Evolutionary conservation across 768 basidiomycete species (phyloP), one percentile per base, ranked within the genome.

Genomic region (Lentinula aciculospora): DNA sequence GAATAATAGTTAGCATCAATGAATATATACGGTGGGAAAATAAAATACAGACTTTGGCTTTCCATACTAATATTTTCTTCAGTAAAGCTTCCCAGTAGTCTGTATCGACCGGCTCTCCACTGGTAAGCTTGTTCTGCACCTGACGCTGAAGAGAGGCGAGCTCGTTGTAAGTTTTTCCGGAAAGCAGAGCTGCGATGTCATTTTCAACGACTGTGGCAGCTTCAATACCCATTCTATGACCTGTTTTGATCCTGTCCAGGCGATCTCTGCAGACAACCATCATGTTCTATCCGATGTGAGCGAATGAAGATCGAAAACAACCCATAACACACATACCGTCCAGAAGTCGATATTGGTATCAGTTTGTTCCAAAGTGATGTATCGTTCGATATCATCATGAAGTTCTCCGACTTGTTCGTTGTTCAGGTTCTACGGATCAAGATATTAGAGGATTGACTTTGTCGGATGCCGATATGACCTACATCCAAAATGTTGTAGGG

Each of bases 401-500:
- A 99, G 74, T 69, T 99, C 96, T 62, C 94, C 85, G 7, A 92
- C 89, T 76, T 99, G 95, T 47, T 86, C 83, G 3, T 86, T 73
- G 15, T 91, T 86, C 28, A 99, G 79, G 69, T 87, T 98, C 92
- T 94, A 60, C 15, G 44, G 59, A 27, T 8, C 49, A 34, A 44
- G 3, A n/a, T 8, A 21, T 40, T 23, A 25, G 25, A 13, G 19
- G 2, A 1, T 19, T 21, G 15, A 4, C 5, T 7, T 23, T 12
- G 6, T 27, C 25, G 36, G 42, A 17, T 9, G 15, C 15, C 21
- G 5, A 53, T n/a, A 15, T 3, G 3, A 76, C 89, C 61, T 68
- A 94, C 95, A 62, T 97, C 93, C 62, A 98, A 88, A 63, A 99
- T 98, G 64, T 90, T 92, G 74, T 98, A 99, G 1, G 97, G 97